Base-by-base conservation (phyloP, 257 asterid species). In the Solanum microdontum region DNA sequence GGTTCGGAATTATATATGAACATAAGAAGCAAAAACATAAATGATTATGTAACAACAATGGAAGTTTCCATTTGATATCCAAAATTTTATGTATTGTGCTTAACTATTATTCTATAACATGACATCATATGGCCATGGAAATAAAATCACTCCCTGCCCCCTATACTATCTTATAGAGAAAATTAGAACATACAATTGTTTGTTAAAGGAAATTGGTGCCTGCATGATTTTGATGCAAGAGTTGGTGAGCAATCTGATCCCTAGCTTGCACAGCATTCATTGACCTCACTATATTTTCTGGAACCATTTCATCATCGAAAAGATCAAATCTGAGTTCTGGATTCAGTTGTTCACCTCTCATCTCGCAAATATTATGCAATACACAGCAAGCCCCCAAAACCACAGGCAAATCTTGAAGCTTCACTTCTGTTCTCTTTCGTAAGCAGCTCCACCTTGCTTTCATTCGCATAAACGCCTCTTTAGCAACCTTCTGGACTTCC, bases 311-410 rank as follows among this genome's bases (percentile, higher is more conserved):
- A 87, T 96, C 99, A 8, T 96, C 98, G 43, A 91, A 92, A 37
- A 92, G 79, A 73, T 93, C 97, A 55, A 94, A 92, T 90, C 91
- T 89, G 87, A 92, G 64, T n/a, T 94, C 97, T 23, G 90, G 82
- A 45, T 86, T 86, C 87, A 96, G 9, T 37, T 88, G 95, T 39
- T 96, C 98, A 3, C 89, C 86, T 26, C 90, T 90, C 89, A 91
- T 93, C 94, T 95, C 99, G 84, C 99, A 96, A 37, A 96, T 88
- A 24, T 96, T 96, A 72, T 96, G 97, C 93, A 96, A 73, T 11
- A 96, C 98, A 79, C 98, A 95, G 68, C 99, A 96, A 2, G 99
- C 99, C 12, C 95, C 97, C 23, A 96, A 95, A 3, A 96, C 94
- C 28, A 94, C 90, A 3, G 98, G 99, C 92, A 96, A 85, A 82